Evolutionary conservation across 805 yeast genomes (phyloP).

Genomic region (Hanseniaspora lachancei): DNA sequence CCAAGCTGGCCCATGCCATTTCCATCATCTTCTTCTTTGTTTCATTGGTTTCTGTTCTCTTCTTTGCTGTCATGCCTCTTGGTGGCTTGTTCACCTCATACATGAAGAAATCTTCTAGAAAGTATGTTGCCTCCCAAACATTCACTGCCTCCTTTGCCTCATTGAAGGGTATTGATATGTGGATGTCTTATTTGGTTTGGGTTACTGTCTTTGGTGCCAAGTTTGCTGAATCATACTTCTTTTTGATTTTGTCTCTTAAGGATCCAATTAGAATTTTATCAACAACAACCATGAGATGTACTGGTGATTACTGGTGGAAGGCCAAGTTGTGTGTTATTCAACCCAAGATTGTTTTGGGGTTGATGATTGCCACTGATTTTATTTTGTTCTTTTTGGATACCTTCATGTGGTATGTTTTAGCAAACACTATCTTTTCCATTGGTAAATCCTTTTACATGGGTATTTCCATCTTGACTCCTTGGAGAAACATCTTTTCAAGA

Average conservation of each 20-base stretch:
- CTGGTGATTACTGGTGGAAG: constrained; percentile 81
- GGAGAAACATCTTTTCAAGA: constrained; percentile 98
- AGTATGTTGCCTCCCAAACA: constrained; percentile 83
- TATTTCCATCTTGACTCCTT: constrained; percentile 96
- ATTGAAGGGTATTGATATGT: constrained; percentile 79
- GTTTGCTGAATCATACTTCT: constrained; percentile 80
- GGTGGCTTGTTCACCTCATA: constrained; percentile 93
- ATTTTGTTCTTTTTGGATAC: constrained; percentile 96
- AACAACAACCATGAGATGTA: constrained; percentile 79
- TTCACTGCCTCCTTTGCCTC: constrained; percentile 85
- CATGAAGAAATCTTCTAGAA: constrained; percentile 73
- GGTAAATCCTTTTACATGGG: constrained; percentile 98
- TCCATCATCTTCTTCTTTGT: constrained; percentile 81
- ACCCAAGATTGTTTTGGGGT: constrained; percentile 75
- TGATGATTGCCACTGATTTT: constrained; percentile 87
- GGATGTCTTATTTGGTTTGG: constrained; percentile 93
- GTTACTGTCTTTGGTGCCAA: constrained; percentile 77
- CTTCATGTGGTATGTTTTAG: constrained; percentile 94
- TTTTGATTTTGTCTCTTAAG: constrained; percentile 74
- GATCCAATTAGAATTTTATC: constrained; percentile 90
- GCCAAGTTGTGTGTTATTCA: constrained; percentile 71
- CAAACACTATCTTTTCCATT: constrained; percentile 88
- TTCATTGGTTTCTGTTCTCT: constrained; percentile 68
- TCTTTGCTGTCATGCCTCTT: constrained; percentile 88
- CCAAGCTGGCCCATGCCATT: constrained; percentile 62